These are phyloP conservation scores for Posidonia oceanica DNA, from an alignment of 116 monocot species.

Conservation along the genomic window DNA sequence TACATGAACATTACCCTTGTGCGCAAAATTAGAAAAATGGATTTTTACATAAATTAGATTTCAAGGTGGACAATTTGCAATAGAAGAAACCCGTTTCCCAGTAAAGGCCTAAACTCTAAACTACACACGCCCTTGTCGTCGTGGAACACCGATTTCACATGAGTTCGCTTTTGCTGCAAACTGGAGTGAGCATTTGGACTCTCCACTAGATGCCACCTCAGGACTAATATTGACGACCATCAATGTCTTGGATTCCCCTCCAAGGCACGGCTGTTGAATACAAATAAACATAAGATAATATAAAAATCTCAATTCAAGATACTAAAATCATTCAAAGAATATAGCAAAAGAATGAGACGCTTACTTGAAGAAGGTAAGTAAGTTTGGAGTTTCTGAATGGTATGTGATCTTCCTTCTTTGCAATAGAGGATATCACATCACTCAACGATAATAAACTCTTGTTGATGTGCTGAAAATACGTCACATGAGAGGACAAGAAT, in stretches of 20 bases:
- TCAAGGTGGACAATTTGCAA: too few species aligned
- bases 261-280: conserved; percentile 53
- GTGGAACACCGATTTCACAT: conserved; percentile 56
- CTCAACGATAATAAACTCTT: conserved; percentile 59
- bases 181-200: conserved; percentile 59
- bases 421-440: conserved; percentile 57
- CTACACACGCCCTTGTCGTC: conserved; percentile 32
- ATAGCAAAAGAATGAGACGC: not conserved
- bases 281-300: not conserved
- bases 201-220: conserved; percentile 34
- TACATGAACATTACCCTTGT: too few species aligned
- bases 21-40: too few species aligned
- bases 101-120: not conserved
- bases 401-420: conserved; percentile 62
- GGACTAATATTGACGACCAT: conserved; percentile 79
- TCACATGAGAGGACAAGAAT: not conserved
- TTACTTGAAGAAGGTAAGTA: conserved; percentile 58
- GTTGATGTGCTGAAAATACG: conserved; percentile 47
- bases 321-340: not conserved
- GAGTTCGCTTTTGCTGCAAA: conserved; percentile 61
- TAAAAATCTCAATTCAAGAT: not conserved
- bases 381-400: conserved; percentile 68
- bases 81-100: too few species aligned
- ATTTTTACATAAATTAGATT: too few species aligned
- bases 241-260: conserved; percentile 59